These are phyloP conservation scores for Nicotiana attenuata DNA, from an alignment of 257 asterid genomes.

Conservation along the genomic window DNA sequence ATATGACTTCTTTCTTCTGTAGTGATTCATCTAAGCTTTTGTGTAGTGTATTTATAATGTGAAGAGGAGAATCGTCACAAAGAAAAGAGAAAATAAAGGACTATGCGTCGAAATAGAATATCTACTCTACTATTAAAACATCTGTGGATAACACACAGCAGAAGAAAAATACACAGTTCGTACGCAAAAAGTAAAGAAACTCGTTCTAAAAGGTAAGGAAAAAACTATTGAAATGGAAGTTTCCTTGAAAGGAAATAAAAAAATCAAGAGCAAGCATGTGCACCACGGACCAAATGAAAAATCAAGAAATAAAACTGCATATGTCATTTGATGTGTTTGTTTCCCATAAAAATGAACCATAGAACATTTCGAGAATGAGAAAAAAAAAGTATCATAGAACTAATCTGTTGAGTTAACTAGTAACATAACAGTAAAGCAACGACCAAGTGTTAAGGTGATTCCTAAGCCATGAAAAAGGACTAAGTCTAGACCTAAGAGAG, in stretches of 20 bases:
- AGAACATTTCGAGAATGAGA: too few species aligned
- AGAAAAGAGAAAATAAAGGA: neutral
- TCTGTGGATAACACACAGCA: neutral
- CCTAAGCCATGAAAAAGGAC: neutral
- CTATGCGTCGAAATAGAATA: neutral
- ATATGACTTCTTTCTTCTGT: neutral
- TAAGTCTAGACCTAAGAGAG: neutral
- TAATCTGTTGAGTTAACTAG: neutral
- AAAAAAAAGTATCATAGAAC: neutral
- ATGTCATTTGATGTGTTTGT: neutral
- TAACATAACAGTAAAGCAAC: neutral
- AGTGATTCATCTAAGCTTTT: neutral
- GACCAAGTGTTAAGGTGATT: neutral
- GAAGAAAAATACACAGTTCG: neutral
- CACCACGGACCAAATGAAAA: neutral
- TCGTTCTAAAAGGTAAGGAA: neutral
- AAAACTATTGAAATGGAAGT: neutral
- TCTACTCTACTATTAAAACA: neutral
- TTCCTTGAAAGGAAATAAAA: neutral
- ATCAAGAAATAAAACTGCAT: neutral
- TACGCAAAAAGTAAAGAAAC: neutral
- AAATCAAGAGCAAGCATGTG: neutral
- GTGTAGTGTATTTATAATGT: neutral
- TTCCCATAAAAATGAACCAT: neutral
- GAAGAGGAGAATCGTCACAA: neutral